phyloP scores from a whole-genome alignment of 2,329 filamentous ascomycete species.

The Chalaropsis thielavioides region DNA sequence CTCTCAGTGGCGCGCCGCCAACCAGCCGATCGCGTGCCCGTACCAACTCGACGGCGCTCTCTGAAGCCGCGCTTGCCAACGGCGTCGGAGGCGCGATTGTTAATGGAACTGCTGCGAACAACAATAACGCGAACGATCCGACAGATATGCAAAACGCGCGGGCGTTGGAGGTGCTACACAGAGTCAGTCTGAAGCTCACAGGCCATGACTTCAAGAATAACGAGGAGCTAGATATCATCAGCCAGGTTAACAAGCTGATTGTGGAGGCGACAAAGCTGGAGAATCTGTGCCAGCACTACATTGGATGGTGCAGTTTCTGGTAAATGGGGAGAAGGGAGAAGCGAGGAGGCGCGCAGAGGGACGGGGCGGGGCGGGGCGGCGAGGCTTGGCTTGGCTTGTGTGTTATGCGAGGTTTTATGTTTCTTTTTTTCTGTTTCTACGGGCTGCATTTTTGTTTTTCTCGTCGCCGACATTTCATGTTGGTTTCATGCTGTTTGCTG shows the following conservation, averaged over 20 bases:
- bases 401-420: background rate
- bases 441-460: slow-evolving; percentile 1
- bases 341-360: background rate
- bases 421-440: background rate
- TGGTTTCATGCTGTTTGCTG: background rate
- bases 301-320: slow-evolving; percentile 99
- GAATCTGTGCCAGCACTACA: slow-evolving; percentile 97
- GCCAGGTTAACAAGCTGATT: slow-evolving; percentile 88
- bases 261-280: slow-evolving; percentile 92
- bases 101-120: slow-evolving; percentile 8
- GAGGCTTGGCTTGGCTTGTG: background rate
- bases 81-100: slow-evolving; percentile 19
- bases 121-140: slow-evolving; percentile 28
- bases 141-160: slow-evolving; percentile 83
- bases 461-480: background rate
- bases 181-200: slow-evolving; percentile 91
- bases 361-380: background rate
- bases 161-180: slow-evolving; percentile 76
- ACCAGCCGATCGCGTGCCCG: slow-evolving; percentile 38
- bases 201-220: slow-evolving; percentile 79
- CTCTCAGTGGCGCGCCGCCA: slow-evolving; percentile 33
- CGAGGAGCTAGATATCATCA: slow-evolving; percentile 70
- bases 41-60: slow-evolving; percentile 42
- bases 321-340: slow-evolving; percentile 27
- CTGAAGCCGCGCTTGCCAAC: slow-evolving; percentile 26